A percentile compares a stretch with the other conserved stretches of the same genome.
Conservation (phyloP, 257 asterid genomes). For the Solanum okadae region DNA sequence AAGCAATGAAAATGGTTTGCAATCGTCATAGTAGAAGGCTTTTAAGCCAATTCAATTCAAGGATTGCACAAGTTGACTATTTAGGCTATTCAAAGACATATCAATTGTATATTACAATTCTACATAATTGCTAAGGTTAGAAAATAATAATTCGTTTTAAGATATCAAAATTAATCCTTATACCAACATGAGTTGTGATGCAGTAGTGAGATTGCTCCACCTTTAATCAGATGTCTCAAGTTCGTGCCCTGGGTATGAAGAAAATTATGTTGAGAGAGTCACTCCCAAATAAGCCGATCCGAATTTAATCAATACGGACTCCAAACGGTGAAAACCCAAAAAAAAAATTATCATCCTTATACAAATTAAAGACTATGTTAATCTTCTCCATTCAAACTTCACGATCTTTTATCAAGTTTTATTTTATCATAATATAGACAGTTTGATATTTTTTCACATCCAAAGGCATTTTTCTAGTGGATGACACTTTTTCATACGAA, state of each 20-base stretch:
- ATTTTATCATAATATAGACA: neutral
- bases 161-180: neutral
- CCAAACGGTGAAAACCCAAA: too few species aligned
- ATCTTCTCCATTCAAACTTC: neutral
- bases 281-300: too few species aligned
- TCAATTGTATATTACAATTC: too few species aligned
- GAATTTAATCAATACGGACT: too few species aligned
- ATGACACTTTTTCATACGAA: neutral
- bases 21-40: neutral
- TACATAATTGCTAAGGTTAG: neutral
- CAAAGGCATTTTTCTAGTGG: neutral
- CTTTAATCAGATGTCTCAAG: too few species aligned
- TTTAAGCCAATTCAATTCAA: neutral
- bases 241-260: fast-evolving
- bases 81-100: neutral
- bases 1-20: neutral
- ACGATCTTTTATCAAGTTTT: neutral
- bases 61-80: neutral
- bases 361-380: neutral
- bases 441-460: neutral
- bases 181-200: too few species aligned
- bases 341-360: too few species aligned
- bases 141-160: neutral
- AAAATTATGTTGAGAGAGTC: too few species aligned
- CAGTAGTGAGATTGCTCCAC: fast-evolving